These are phyloP conservation scores for Tolypocladium ovalisporum DNA, from an alignment of 2,329 filamentous ascomycete species.

Conservation along the genomic window DNA sequence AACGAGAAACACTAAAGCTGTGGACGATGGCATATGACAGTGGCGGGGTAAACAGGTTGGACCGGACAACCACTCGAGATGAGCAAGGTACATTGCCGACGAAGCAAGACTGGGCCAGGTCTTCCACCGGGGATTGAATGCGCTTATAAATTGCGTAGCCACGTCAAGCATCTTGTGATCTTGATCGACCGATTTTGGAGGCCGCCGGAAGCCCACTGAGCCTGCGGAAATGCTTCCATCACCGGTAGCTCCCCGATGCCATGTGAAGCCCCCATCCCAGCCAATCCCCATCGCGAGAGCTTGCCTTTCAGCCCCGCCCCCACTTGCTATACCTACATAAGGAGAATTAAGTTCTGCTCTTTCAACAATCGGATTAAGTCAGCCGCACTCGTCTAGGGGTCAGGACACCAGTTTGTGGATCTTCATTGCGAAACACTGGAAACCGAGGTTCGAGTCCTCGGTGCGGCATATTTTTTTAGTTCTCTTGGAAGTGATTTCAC, in stretches of 20 bases:
- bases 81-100: background rate
- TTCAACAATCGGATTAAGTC: background rate
- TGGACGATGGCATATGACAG: background rate
- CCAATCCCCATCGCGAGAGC: background rate
- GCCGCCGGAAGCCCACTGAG: background rate
- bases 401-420: constrained; percentile 19
- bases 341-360: background rate
- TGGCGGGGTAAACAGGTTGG: background rate
- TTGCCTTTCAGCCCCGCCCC: background rate
- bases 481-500: background rate
- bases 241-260: background rate
- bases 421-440: constrained; percentile 11
- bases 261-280: background rate
- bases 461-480: constrained; percentile 8
- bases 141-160: background rate
- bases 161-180: background rate
- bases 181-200: background rate
- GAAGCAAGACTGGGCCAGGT: background rate
- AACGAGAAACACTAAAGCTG: background rate
- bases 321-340: background rate
- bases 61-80: background rate
- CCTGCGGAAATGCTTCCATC: background rate
- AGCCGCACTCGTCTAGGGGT: constrained; percentile 15
- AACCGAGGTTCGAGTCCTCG: constrained; percentile 20
- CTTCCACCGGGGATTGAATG: background rate